Conservation (phyloP, 306 rosid genomes). For the Alnus glutinosa region DNA sequence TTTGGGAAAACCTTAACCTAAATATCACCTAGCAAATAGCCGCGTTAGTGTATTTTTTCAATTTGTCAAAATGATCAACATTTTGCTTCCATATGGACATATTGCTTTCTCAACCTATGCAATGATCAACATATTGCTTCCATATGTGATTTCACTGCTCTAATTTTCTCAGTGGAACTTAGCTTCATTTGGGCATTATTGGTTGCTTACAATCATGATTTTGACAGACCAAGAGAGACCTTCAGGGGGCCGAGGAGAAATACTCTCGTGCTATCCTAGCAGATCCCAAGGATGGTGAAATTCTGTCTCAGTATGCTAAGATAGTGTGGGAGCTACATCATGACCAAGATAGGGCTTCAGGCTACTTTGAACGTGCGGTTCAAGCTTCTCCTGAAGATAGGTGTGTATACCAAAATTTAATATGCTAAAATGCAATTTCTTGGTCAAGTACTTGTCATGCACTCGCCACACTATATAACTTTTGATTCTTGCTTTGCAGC, state of each 20-base stretch:
- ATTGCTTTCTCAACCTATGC: not conserved
- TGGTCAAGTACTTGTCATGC: not conserved
- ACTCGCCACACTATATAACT: slow-evolving; percentile 12
- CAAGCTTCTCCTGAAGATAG: slow-evolving; percentile 84
- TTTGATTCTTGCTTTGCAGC: slow-evolving; percentile 45
- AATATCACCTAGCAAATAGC: too few species aligned
- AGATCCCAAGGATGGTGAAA: slow-evolving; percentile 74
- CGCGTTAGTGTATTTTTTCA: too few species aligned
- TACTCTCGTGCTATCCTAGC: slow-evolving; percentile 81
- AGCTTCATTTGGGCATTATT: not conserved
- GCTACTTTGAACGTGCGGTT: slow-evolving; percentile 69
- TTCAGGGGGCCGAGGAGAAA: slow-evolving; percentile 54
- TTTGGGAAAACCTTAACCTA: too few species aligned
- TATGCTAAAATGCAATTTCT: not conserved
- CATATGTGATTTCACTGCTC: not conserved
- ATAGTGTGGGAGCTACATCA: slow-evolving; percentile 75
- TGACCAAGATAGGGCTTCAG: slow-evolving; percentile 63
- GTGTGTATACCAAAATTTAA: slow-evolving; percentile 28
- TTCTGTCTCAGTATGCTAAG: slow-evolving; percentile 73
- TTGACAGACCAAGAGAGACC: slow-evolving; percentile 64
- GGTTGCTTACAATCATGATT: not conserved
- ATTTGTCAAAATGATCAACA: too few species aligned
- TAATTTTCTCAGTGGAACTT: too few species aligned
- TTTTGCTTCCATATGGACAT: not conserved
- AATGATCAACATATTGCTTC: not conserved